Conservation (phyloP, 345 rosid genomes). For the Toxicodendron radicans region DNA sequence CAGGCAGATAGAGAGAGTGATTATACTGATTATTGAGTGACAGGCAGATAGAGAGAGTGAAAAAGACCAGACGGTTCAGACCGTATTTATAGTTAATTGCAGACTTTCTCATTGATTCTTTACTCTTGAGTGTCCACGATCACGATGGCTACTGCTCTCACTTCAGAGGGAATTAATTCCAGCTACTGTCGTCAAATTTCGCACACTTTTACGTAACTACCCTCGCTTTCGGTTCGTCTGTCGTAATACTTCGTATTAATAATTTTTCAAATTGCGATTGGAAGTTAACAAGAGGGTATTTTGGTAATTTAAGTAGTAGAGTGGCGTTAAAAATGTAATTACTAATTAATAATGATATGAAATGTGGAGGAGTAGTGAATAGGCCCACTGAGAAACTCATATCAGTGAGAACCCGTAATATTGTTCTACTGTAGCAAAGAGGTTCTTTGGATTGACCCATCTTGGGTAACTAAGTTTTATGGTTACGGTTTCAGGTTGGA, state of each 20-base stretch:
- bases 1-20: background rate
- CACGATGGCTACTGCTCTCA: constrained; percentile 17
- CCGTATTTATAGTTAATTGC: constrained; percentile 36
- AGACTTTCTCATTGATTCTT: too few species aligned
- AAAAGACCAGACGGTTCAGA: too few species aligned
- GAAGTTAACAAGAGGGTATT: background rate
- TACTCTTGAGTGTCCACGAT: background rate
- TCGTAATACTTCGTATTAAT: background rate
- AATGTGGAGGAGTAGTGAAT: background rate
- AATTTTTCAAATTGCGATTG: background rate
- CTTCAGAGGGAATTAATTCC: background rate
- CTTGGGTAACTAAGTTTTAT: too few species aligned
- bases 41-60: too few species aligned
- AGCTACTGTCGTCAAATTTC: background rate
- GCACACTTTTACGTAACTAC: constrained; percentile 30
- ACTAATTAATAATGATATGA: background rate
- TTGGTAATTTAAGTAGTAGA: background rate
- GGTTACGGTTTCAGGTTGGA: too few species aligned
- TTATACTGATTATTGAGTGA: too few species aligned
- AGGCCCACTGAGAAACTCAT: background rate
- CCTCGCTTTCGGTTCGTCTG: constrained; percentile 39
- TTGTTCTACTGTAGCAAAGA: too few species aligned
- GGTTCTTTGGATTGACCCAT: too few species aligned
- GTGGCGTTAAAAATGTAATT: too few species aligned
- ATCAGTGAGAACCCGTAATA: background rate